These are phyloP conservation scores for Geotrichum siamense DNA, from an alignment of 1,139 yeast genomes.

Conservation along the genomic window DNA sequence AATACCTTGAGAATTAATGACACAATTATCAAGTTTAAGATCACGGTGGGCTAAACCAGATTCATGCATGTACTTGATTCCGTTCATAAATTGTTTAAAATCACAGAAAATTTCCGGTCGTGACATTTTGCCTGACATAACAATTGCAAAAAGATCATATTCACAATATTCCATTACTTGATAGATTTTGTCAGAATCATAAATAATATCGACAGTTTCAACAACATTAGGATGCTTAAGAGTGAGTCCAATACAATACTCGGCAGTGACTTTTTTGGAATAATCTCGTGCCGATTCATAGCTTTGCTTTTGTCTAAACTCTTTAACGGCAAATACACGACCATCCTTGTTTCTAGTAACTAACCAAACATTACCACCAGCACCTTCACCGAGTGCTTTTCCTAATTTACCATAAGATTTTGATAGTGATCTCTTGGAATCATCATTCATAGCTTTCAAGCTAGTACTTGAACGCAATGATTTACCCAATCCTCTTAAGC, in stretches of 20 bases:
- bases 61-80: slow-evolving; percentile 76
- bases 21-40: slow-evolving; percentile 88
- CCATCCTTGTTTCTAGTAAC: slow-evolving; percentile 64
- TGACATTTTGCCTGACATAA: slow-evolving; percentile 90
- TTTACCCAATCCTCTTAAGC: slow-evolving; percentile 4
- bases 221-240: slow-evolving; percentile 85
- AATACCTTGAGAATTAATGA: slow-evolving; percentile 74
- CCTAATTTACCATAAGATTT: slow-evolving; percentile 78
- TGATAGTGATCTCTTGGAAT: slow-evolving; percentile 43
- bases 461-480: slow-evolving; percentile 2
- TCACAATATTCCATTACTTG: slow-evolving; percentile 97
- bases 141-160: slow-evolving; percentile 86
- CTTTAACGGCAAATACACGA: slow-evolving; percentile 82
- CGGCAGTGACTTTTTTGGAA: slow-evolving; percentile 90
- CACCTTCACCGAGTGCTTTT: slow-evolving; percentile 89
- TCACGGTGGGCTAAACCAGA: slow-evolving; percentile 91
- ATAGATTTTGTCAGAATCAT: slow-evolving; percentile 77
- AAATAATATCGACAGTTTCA: slow-evolving; percentile 84
- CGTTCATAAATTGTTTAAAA: slow-evolving; percentile 76
- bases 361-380: slow-evolving; percentile 86
- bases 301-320: slow-evolving; percentile 70
- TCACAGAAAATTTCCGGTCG: slow-evolving; percentile 83
- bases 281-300: slow-evolving; percentile 79
- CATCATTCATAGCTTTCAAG: slow-evolving; percentile 8
- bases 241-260: slow-evolving; percentile 90